A percentile compares a stretch with the other conserved stretches of the same genome.
Conservation (phyloP, 2,329 filamentous ascomycete genomes). For the Fusarium irregulare region DNA sequence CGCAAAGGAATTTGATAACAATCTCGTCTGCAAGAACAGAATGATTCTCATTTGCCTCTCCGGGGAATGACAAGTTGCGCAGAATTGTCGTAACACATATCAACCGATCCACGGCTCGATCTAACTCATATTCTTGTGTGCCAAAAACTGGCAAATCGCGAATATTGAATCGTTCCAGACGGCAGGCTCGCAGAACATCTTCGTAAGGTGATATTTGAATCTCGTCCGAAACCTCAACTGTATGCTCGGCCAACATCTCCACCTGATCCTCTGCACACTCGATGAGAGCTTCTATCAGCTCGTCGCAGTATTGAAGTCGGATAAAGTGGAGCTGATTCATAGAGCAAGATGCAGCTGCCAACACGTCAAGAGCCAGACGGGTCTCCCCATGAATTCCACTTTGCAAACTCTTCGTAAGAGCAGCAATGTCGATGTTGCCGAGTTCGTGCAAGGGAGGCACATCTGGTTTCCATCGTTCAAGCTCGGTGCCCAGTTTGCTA, state of each 20-base stretch:
- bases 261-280: constrained; percentile 93
- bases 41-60: constrained; percentile 73
- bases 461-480: constrained; percentile 77
- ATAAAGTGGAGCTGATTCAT: constrained; percentile 73
- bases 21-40: constrained; percentile 76
- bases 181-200: constrained; percentile 83
- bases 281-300: constrained; percentile 86
- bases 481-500: constrained; percentile 71
- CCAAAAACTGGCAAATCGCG: constrained; percentile 81
- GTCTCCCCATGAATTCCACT: constrained; percentile 91
- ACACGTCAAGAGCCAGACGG: constrained; percentile 86
- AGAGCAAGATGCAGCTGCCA: constrained; percentile 74
- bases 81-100: constrained; percentile 93
- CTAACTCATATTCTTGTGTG: constrained; percentile 81
- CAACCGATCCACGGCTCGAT: constrained; percentile 85
- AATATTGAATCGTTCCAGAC: constrained; percentile 76
- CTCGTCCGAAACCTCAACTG: constrained; percentile 86
- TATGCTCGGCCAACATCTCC: constrained; percentile 84
- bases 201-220: constrained; percentile 88
- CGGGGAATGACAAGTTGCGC: constrained; percentile 89
- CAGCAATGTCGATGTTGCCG: constrained; percentile 89
- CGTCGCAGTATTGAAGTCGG: constrained; percentile 80
- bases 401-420: constrained; percentile 88
- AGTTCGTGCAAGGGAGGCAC: constrained; percentile 81
- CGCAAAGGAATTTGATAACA: constrained; percentile 85